Evolutionary conservation across 2,329 filamentous ascomycete genomes (phyloP), one percentile per base, ranked within the genome.

Genomic region (Aspergillus hiratsukae): DNA sequence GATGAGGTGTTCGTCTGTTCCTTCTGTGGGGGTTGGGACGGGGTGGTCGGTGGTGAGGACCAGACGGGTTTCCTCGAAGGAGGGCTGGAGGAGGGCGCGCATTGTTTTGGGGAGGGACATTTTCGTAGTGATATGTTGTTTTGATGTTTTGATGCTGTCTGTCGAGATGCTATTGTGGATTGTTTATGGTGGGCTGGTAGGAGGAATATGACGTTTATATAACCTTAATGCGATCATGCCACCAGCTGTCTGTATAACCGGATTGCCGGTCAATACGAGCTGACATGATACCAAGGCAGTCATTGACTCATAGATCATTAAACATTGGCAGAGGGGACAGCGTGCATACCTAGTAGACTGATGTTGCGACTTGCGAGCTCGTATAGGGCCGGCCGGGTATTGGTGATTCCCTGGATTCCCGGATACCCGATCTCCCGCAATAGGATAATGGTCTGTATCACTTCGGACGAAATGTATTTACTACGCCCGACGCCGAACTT

Each of bases 1-100:
- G 66, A 80, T 72, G 21, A 78, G 69, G 61, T 79, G 70, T 56
- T 75, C 69, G 25, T 59, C 48, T 28, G 51, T 62, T 21, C 58
- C 60, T 45, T 59, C 66, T 54, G 61, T 49, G 63, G 70, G 46
- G 58, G 49, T 43, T 54, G 68, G 64, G 10, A 60, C 21, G 11
- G 57, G 51, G 11, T n/a, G 7, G n/a, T 28, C 19, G 8, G 48
- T 41, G 8, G 45, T 49, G n/a, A 60, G 57, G 51, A 43, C 53
- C 6, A 63, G 54, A 27, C 27, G 45, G 56, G 52, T 17, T 45
- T 45, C 41, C 19, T 55, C 46, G 25, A 53, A 14, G 43, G 46
- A 27, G 11, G 55, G 55, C 49, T 62, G 60, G 29, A 58, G 48
- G 17, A 62, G 48, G n/a, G 53, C 41, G n/a, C 53, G 58, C 55